Base-by-base conservation (phyloP, 2,329 filamentous ascomycete species). In the Samsoniella hepiali region DNA sequence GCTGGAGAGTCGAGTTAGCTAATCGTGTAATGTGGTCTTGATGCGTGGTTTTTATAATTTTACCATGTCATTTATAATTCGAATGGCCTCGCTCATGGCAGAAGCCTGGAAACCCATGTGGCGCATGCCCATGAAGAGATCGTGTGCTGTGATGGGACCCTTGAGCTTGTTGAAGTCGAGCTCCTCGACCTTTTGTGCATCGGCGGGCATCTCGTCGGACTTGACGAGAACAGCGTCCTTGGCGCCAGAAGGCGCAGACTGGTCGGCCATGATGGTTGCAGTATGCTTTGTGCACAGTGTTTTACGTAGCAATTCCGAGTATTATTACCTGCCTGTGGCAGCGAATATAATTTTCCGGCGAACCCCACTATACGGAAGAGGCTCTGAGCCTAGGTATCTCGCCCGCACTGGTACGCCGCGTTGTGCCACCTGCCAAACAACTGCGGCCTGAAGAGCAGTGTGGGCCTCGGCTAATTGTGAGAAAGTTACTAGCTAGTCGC, bases 11-110 rank as follows among this genome's bases (percentile, higher is more conserved):
- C 63, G 10, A 40, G n/a, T 58, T 47, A 27, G 42, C 10, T 34
- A 31, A 34, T 47, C 22, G 29, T 31, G 11, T 3, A 10, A 22
- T 11, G n/a, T 27, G 27, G 15, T 45, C 15, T 22, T 22, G 10
- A 15, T 5, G 38, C n/a, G 17, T 4, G 11, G 38, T 1, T 8
- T 40, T 11, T 2, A 40, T 40, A 9, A 40, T 5, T 40, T 9
- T 80, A 96, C 93, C 95, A 99, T 99, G 66, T 91, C 88, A 73
- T 99, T 95, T 74, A 99, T 93, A 72, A 98, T 96, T 65, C 90
- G 84, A 66, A 95, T 88, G 13, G 94, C 95, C 72, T 96, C 91
- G 40, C 88, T 90, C 69, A 97, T 88, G 27, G 91, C 89, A 36
- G 83, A 83, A 15, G 84, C 83, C 68, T 85, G 83, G 68, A 86